Evolutionary conservation across 2,329 filamentous ascomycete species (phyloP), one percentile per base, ranked within the genome.

Genomic region (Fusarium irregulare): DNA sequence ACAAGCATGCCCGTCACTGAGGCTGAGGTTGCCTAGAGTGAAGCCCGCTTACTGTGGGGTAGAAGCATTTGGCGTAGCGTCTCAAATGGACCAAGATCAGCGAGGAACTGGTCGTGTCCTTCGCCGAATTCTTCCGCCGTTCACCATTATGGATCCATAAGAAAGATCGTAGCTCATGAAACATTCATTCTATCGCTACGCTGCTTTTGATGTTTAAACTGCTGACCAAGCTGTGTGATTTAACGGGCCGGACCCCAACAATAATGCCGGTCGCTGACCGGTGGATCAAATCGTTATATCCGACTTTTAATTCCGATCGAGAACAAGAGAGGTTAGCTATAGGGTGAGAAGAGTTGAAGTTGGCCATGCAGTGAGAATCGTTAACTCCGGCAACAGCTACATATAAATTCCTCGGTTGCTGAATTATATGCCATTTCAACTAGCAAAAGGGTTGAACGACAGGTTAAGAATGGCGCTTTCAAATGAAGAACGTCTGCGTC

Each of bases 31-130:
- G 23, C 21, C 13, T 37, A 1, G 20, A 51, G 2, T 51, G 34
- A 51, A 51, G 13, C 49, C 49, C 49, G 49, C 49, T 51, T 51
- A 51, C 49, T 51, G 34, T 9, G 32, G 49, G 49, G 32, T 42
- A 21, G 6, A 6, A 6, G 7, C 1, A 3, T n/a, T 1, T 37
- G 18, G 16, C 3, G 9, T 34, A n/a, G 34, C 1, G 9, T 37
- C 18, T n/a, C 9, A 6, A 3, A 11, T n/a, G 11, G 34, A 10
- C n/a, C 34, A n/a, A 37, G 18, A 37, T 37, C 34, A 6, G 5
- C 6, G 34, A 11, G 32, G 3, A 18, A 18, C 16, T 6, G 3
- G 16, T 18, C 16, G 5, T 2, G 9, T 2, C 10, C 34, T 12
- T 37, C 3, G 3, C 6, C 34, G 3, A 10, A 7, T n/a, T 7